Evolutionary conservation across 345 rosid species (phyloP).

Genomic region (Schrenkiella parvula): DNA sequence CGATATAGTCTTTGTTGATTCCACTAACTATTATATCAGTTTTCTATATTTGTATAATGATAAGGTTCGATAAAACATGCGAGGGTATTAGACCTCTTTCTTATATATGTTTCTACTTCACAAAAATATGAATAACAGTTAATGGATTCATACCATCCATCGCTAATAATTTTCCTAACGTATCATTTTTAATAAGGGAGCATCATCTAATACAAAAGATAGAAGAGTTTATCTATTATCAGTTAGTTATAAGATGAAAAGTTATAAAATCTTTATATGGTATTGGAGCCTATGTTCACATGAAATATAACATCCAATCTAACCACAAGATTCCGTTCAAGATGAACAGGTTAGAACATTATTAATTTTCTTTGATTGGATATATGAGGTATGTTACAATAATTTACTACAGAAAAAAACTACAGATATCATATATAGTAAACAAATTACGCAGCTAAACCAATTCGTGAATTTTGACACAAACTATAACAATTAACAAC

Average conservation of each 20-base stretch:
- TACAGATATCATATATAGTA: neutral
- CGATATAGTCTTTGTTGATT: conserved; percentile 7
- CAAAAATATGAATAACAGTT: neutral
- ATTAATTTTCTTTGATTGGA: too few species aligned
- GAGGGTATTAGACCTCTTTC: neutral
- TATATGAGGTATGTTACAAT: neutral
- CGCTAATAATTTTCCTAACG: neutral
- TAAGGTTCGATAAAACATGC: conserved; percentile 6
- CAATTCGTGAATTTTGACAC: neutral
- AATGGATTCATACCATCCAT: neutral
- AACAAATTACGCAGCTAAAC: neutral
- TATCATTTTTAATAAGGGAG: neutral
- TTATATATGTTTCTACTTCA: neutral
- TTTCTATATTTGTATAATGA: neutral
- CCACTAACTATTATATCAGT: conserved; percentile 12
- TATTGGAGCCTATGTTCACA: neutral
- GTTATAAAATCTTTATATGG: neutral
- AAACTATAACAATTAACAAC: neutral
- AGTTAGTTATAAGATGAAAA: neutral
- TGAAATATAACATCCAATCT: neutral
- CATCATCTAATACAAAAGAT: neutral
- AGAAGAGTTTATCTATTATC: neutral
- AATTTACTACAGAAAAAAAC: neutral
- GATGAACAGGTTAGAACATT: neutral
- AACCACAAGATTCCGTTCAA: neutral